These are phyloP conservation scores for Globisporangium camurandrum DNA, from an alignment of 352 stramenopile species.

Conservation along the genomic window DNA sequence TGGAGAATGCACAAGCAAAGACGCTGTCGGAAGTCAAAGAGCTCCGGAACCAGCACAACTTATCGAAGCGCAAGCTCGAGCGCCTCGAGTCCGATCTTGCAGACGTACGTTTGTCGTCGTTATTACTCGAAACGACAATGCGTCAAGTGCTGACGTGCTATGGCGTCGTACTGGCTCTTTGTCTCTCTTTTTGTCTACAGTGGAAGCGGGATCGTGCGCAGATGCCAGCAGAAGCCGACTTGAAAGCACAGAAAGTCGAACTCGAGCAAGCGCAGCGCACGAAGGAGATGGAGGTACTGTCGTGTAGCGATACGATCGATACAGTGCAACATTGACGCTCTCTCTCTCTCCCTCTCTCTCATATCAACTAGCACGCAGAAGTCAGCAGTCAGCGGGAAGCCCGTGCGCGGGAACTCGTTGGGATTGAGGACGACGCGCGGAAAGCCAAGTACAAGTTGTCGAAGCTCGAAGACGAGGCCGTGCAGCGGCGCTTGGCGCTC, in stretches of 20 bases:
- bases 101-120: slow-evolving; percentile 18
- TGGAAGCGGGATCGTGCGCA: slow-evolving; percentile 45
- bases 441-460: slow-evolving; percentile 47
- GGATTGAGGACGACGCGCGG: slow-evolving; percentile 41
- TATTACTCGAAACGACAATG: neutral
- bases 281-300: slow-evolving; percentile 58
- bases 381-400: slow-evolving; percentile 61
- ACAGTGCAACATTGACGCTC: neutral
- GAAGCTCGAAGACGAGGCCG: slow-evolving; percentile 67
- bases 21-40: slow-evolving; percentile 64
- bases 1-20: slow-evolving; percentile 61
- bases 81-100: slow-evolving; percentile 52
- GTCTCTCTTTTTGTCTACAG: slow-evolving; percentile 14
- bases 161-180: neutral
- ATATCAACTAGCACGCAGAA: slow-evolving; percentile 42
- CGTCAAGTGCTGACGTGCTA: neutral
- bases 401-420: slow-evolving; percentile 33
- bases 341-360: neutral
- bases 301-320: neutral
- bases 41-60: slow-evolving; percentile 64
- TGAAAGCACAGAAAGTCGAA: slow-evolving; percentile 56
- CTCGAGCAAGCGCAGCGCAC: slow-evolving; percentile 58
- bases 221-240: slow-evolving; percentile 38
- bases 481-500: slow-evolving; percentile 56
- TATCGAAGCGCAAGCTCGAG: slow-evolving; percentile 53